Evolutionary conservation across 2,329 filamentous ascomycete species (phyloP).

Genomic region (Triangularia verruculosa): DNA sequence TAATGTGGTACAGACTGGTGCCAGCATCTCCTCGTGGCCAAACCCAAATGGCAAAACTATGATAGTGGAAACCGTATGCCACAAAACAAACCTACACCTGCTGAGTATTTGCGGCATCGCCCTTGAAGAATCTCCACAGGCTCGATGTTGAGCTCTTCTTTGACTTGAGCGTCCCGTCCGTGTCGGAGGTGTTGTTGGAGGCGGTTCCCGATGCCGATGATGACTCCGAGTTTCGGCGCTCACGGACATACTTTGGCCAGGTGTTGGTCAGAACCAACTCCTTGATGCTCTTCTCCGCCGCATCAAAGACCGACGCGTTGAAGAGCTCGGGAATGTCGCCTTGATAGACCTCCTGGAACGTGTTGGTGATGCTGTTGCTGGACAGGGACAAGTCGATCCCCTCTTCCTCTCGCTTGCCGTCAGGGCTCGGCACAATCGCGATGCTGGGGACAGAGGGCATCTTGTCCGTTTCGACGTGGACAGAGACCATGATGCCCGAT

Average conservation of each 20-base stretch:
- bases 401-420: neutral
- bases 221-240: slow-evolving; percentile 28
- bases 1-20: neutral
- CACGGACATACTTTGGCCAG: slow-evolving; percentile 57
- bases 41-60: too few species aligned
- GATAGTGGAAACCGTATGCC: too few species aligned
- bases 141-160: neutral
- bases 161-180: neutral
- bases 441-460: neutral
- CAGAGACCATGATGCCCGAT: neutral
- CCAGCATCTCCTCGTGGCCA: neutral
- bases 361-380: neutral
- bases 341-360: slow-evolving; percentile 28
- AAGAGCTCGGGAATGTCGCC: slow-evolving; percentile 49
- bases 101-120: too few species aligned
- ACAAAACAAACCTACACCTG: neutral
- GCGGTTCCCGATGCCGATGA: neutral
- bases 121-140: neutral
- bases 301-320: slow-evolving; percentile 53
- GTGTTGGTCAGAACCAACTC: slow-evolving; percentile 67
- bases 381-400: neutral
- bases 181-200: neutral
- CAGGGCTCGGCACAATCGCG: neutral
- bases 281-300: slow-evolving; percentile 58
- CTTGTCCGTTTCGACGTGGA: neutral